Evolutionary conservation across 163 green algal species (phyloP), one percentile per base, ranked within the genome.

Genomic region (Volvox carteri): DNA sequence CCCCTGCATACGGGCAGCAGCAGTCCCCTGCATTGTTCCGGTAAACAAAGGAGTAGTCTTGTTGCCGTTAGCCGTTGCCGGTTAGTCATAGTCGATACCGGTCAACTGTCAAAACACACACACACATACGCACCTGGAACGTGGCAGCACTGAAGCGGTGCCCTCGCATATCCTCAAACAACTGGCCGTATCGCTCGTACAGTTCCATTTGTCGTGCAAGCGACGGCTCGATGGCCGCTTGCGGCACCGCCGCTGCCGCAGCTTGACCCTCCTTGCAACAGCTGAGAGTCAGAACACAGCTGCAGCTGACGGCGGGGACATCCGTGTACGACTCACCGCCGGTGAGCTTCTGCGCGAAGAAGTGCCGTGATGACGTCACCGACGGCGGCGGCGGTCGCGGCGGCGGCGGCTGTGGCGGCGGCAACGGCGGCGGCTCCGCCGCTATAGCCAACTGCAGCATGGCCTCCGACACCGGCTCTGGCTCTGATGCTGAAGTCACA

Each of bases 81-180:
- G n/a, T n/a, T n/a, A n/a, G n/a, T n/a, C n/a, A n/a, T n/a, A n/a
- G n/a, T n/a, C n/a, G n/a, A n/a, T n/a, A n/a, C n/a, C n/a, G n/a
- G n/a, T n/a, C n/a, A n/a, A n/a, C n/a, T n/a, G n/a, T n/a, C n/a
- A n/a, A n/a, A n/a, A n/a, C n/a, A n/a, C n/a, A n/a, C n/a, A n/a
- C n/a, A n/a, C n/a, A n/a, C n/a, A n/a, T 50, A 65, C 78, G 6
- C 28, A 76, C 78, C 41, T 86, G 78, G 42, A 86, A 86, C 35
- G 78, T 76, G 5, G 19, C 41, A 9, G 58, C 37, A 1, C 16
- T 0, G 14, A 67, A 30, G 0, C 37, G 35, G 1, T 4, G 11
- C 21, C 81, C 81, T 21, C 44, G n/a, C 33, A 80, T 52, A 21
- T 80, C 81, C 67, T 88, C 81, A 46, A 88, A 88, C 81, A 88